Base-by-base conservation (phyloP, 1,284 basidiomycete species). In the Apiotrichum domesticum region DNA sequence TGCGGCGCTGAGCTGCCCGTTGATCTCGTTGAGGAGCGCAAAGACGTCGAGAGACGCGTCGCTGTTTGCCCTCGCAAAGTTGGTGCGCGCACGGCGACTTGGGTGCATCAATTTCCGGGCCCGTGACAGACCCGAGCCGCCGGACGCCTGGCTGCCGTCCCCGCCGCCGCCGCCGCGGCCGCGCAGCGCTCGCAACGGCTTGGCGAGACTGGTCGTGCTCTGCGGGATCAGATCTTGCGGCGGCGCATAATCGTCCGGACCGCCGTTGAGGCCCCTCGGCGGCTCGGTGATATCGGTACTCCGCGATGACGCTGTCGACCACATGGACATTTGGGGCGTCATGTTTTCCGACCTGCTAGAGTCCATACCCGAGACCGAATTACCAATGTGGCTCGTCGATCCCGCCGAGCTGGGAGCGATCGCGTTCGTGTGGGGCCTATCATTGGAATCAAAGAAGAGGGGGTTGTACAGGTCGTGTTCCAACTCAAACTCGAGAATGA, bases 401-500 rank as follows among this genome's bases (percentile, higher is more conserved):
- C 13, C 37, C 8, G 7, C 37, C 7, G 37, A 39, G 37, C 37
- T 39, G 37, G 37, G 37, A 3, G 21, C 21, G 21, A 21, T 21
- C 21, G 21, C 21, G 21, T 21, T 6, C 10, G 6, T 13, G 21
- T 34, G 32, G n/a, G 32, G 11, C 21, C 13, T 29, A 5, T 14
- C 6, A 32, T 35, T 13, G 29, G 32, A 34, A 21, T n/a, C 2
- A 7, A 21, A 21, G 21, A 21, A 21, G 21, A 91, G 76, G 0
- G 90, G 90, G 64, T 92, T 91, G 68, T 85, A 75, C 0, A 70
- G 65, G 69, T 93, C 90, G 49, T 79, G 74, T 67, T 91, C 87
- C 29, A 90, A 79, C 73, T 93, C 90, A 63, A 93, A 89, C 70
- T 94, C 90, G 66, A 93, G 81, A 37, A 90, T 80, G 63, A 90